Conservation (phyloP, 352 stramenopile genomes). For the Globisporangium recalcitrans region DNA sequence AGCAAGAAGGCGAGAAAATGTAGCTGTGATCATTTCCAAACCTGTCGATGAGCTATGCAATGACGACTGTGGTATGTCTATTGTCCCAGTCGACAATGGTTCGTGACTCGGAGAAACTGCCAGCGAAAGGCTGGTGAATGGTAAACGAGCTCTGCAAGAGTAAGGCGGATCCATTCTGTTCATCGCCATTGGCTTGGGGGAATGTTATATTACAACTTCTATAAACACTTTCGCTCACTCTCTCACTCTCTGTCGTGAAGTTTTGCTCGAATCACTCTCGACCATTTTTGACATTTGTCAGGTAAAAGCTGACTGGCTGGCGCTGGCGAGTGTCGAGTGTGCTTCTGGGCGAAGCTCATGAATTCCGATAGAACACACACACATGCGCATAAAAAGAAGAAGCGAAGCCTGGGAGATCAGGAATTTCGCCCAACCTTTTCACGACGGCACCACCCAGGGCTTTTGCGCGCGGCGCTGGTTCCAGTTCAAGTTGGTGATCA, state of each 20-base stretch:
- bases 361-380: constrained; percentile 1
- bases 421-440: not conserved
- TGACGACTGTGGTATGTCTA: not conserved
- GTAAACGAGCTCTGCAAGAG: not conserved
- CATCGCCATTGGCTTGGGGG: not conserved
- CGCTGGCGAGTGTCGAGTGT: not conserved
- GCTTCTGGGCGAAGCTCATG: not conserved
- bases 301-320: not conserved
- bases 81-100: not conserved
- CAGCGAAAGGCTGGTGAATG: not conserved
- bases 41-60: not conserved
- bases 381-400: not conserved
- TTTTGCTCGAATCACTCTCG: not conserved
- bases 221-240: constrained; percentile 10
- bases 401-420: not conserved
- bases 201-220: constrained; percentile 15
- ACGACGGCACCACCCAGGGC: constrained; percentile 41
- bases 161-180: not conserved
- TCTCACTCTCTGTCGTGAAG: not conserved
- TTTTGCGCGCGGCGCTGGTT: constrained; percentile 86
- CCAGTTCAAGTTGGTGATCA: constrained; percentile 92
- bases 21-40: not conserved
- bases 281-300: not conserved
- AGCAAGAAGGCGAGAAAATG: constrained; percentile 18
- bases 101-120: constrained; percentile 1